Conservation (phyloP, 2,329 filamentous ascomycete species). For the Gyromitra esculenta region DNA sequence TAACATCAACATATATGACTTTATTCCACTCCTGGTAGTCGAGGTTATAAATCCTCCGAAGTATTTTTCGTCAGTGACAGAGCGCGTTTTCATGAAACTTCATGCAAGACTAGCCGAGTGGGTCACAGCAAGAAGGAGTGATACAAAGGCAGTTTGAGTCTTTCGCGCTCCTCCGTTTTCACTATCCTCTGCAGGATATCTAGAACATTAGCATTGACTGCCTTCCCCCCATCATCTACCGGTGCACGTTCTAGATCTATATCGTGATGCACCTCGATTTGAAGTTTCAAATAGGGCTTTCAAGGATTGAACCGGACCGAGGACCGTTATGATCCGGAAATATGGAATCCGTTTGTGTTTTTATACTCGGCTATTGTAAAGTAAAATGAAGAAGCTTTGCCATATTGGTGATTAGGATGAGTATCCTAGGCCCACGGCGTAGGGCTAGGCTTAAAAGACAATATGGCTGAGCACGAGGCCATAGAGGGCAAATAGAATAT, state of each 20-base stretch:
- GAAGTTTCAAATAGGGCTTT: conserved; percentile 3
- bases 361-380: background rate
- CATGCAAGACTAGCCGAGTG: background rate
- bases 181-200: background rate
- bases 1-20: background rate
- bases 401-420: background rate
- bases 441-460: background rate
- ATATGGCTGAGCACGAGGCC: background rate
- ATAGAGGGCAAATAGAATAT: background rate
- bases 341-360: background rate
- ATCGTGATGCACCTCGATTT: background rate
- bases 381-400: background rate
- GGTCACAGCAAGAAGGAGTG: background rate
- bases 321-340: background rate
- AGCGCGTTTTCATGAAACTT: background rate
- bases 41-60: background rate
- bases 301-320: conserved; percentile 6
- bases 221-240: background rate
- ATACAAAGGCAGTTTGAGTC: background rate
- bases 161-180: background rate
- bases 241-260: background rate
- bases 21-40: background rate
- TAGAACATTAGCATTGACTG: background rate
- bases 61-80: background rate
- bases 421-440: background rate